Percentiles rank a stretch among this genome's conserved stretches.
Conservation (phyloP, 345 rosid species). For the Boechera divaricarpa region DNA sequence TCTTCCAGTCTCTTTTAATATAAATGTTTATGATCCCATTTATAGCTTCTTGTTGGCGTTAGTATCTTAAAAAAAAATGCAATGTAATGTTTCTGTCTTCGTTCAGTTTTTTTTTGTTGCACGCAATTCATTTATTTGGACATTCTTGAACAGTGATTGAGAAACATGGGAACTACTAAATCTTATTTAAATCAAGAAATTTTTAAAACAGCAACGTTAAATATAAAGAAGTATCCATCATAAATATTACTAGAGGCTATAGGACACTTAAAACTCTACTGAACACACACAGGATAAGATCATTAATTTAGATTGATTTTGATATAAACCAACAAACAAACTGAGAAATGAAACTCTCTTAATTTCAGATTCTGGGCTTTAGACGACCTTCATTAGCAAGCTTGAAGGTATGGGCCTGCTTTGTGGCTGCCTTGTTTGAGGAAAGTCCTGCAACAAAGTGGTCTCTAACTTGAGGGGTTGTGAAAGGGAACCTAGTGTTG, state of each 20-base stretch:
- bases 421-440: constrained; percentile 74
- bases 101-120: constrained; percentile 4
- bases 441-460: constrained; percentile 61
- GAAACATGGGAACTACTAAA: constrained; percentile 33
- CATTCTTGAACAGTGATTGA: constrained; percentile 14
- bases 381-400: constrained; percentile 87
- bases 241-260: constrained; percentile 42
- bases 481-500: constrained; percentile 64
- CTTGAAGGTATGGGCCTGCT: constrained; percentile 83
- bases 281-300: constrained; percentile 41
- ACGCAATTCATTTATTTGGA: not conserved
- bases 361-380: constrained; percentile 56
- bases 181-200: constrained; percentile 25
- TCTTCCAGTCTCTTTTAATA: constrained; percentile 12
- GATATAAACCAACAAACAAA: constrained; percentile 35
- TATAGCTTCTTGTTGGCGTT: constrained; percentile 6
- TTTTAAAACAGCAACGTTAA: constrained; percentile 28
- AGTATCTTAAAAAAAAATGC: no score
- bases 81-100: not conserved
- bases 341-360: constrained; percentile 28
- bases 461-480: constrained; percentile 77
- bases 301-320: constrained; percentile 33
- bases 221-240: constrained; percentile 40
- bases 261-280: constrained; percentile 35
- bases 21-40: constrained; percentile 24